Conservation (phyloP, 768 basidiomycete genomes). For the Suillus lakei region DNA sequence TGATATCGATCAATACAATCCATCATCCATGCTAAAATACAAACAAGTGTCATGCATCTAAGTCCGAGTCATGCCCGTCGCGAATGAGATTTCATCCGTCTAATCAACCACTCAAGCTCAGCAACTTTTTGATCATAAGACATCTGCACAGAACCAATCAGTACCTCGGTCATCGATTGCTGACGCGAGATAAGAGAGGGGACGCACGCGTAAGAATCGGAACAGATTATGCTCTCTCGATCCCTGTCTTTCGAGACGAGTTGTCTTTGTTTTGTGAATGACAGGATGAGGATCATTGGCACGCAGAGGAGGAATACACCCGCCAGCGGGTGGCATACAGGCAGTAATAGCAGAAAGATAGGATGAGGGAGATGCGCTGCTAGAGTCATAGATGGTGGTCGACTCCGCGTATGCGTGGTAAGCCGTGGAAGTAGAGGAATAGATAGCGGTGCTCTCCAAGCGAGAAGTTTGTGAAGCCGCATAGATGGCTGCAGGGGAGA, state of each 20-base stretch:
- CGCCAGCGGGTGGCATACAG: neutral
- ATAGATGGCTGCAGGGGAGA: neutral
- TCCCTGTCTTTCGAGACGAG: no score
- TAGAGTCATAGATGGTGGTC: neutral
- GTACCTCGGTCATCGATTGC: neutral
- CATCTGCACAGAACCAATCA: neutral
- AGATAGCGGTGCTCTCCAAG: neutral
- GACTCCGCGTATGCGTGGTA: no score
- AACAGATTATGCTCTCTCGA: neutral
- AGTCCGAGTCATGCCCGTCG: neutral
- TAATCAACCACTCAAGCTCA: neutral
- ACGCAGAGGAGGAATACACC: neutral
- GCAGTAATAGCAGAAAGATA: neutral
- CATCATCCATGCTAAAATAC: neutral
- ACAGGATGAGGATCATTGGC: neutral
- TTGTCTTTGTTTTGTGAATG: neutral
- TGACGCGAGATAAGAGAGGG: neutral
- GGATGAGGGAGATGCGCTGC: neutral
- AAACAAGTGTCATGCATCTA: neutral
- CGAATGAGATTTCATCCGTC: conserved; percentile 3
- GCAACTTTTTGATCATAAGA: neutral
- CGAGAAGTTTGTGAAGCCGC: neutral
- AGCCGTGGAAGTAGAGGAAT: neutral
- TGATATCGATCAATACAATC: neutral
- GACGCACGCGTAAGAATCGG: neutral